Evolutionary conservation across 768 basidiomycete genomes (phyloP).

Genomic region (Pleurotus sapidus): DNA sequence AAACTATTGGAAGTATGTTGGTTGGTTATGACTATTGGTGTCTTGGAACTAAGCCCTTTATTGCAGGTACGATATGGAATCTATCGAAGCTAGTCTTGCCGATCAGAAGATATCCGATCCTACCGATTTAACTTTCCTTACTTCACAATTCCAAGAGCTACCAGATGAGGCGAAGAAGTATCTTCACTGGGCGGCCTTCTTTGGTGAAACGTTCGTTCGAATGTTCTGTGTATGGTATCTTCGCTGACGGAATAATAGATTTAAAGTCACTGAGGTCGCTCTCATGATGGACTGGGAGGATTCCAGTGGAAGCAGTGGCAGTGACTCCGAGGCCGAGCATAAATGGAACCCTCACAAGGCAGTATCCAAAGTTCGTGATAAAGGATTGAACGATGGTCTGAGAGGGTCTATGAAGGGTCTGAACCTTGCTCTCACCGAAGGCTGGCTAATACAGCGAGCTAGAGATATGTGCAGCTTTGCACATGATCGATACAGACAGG

Average conservation of each 20-base stretch:
- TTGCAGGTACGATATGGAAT: constrained; percentile 50
- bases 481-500: constrained; percentile 74
- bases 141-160: constrained; percentile 55
- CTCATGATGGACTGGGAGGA: constrained; percentile 76
- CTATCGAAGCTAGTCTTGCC: constrained; percentile 53
- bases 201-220: constrained; percentile 60
- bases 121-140: constrained; percentile 59
- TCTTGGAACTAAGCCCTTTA: background rate
- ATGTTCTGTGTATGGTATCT: background rate
- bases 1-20: constrained; percentile 62
- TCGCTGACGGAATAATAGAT: constrained; percentile 33
- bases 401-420: constrained; percentile 66
- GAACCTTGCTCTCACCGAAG: constrained; percentile 65
- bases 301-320: constrained; percentile 46
- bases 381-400: constrained; percentile 31
- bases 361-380: constrained; percentile 44
- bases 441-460: constrained; percentile 71
- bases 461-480: constrained; percentile 76
- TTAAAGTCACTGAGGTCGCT: constrained; percentile 72
- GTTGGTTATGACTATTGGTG: constrained; percentile 7
- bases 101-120: constrained; percentile 56
- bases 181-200: constrained; percentile 69
- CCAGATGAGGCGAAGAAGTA: constrained; percentile 65
- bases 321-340: constrained; percentile 50
- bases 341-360: constrained; percentile 53